A percentile compares a stretch with the other conserved stretches of the same genome.
These are phyloP conservation scores for Podospora tetraspora DNA, from an alignment of 495 filamentous ascomycete species.

Conservation along the genomic window DNA sequence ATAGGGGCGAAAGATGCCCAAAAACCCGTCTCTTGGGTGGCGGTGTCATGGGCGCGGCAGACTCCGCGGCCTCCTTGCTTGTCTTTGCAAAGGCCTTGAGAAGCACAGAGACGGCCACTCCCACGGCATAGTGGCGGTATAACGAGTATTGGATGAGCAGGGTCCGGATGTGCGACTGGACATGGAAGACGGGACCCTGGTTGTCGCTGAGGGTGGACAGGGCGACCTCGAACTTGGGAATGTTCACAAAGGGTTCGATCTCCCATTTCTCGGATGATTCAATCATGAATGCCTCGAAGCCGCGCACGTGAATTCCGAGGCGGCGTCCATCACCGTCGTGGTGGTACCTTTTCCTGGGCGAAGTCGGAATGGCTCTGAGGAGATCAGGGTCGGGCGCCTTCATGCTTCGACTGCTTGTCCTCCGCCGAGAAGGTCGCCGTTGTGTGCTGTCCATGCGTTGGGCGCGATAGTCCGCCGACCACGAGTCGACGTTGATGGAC, in stretches of 20 bases:
- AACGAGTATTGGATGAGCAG: slow-evolving; percentile 85
- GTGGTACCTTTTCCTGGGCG: slow-evolving; percentile 52
- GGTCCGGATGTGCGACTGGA: slow-evolving; percentile 74
- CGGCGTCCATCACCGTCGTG: slow-evolving; percentile 75
- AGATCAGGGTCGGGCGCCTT: slow-evolving; percentile 53
- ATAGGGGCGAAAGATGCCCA: slow-evolving; percentile 34
- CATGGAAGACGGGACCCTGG: slow-evolving; percentile 79
- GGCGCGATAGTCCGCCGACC: slow-evolving; percentile 85
- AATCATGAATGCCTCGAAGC: slow-evolving; percentile 82
- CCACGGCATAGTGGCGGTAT: slow-evolving; percentile 88
- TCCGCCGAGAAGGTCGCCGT: slow-evolving; percentile 49
- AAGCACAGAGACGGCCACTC: slow-evolving; percentile 72
- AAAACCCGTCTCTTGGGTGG: slow-evolving; percentile 28
- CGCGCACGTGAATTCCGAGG: slow-evolving; percentile 70
- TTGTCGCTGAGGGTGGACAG: slow-evolving; percentile 79
- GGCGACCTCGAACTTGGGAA: slow-evolving; percentile 82
- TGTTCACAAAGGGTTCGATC: slow-evolving; percentile 73
- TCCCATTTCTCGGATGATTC: slow-evolving; percentile 82
- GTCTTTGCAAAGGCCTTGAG: slow-evolving; percentile 63
- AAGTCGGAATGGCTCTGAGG: slow-evolving; percentile 53
- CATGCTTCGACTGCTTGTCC: slow-evolving; percentile 54
- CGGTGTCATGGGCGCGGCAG: slow-evolving; percentile 21
- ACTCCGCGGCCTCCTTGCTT: slow-evolving; percentile 25
- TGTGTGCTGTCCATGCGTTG: slow-evolving; percentile 59
- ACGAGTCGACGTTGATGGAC: slow-evolving; percentile 80